Conservation (phyloP, 2,329 filamentous ascomycete genomes). For the Ascomycota sp. region DNA sequence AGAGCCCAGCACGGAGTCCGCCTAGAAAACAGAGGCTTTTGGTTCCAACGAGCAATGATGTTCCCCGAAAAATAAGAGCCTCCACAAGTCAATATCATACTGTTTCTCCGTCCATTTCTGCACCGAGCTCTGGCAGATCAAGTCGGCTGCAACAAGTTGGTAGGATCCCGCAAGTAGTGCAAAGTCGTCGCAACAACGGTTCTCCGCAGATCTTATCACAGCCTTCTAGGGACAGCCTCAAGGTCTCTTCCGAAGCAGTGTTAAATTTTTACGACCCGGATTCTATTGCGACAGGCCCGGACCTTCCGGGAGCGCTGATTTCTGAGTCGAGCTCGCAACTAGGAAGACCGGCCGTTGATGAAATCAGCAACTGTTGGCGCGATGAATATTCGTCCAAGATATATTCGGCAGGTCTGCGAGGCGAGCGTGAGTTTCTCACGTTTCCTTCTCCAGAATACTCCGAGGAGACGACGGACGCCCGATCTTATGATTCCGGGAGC, state of each 20-base stretch:
- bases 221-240: constrained; percentile 43
- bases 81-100: constrained; percentile 1
- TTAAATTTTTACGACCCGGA: constrained; percentile 11
- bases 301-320: constrained; percentile 18
- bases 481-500: constrained; percentile 43
- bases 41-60: no score
- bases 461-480: constrained; percentile 26
- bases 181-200: constrained; percentile 41
- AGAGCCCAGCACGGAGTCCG: no score
- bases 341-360: constrained; percentile 15
- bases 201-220: constrained; percentile 70
- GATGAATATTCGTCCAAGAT: constrained; percentile 11
- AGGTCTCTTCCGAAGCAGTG: constrained; percentile 12
- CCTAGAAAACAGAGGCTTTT: not conserved
- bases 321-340: constrained; percentile 15
- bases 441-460: constrained; percentile 60
- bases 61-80: not conserved
- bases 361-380: constrained; percentile 11
- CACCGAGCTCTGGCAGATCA: constrained; percentile 4
- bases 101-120: not conserved
- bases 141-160: constrained; percentile 64
- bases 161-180: constrained; percentile 67
- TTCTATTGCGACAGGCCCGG: constrained; percentile 28
- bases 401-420: constrained; percentile 11
- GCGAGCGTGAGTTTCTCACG: constrained; percentile 43